These are phyloP conservation scores for Pulveroboletus ravenelii DNA, from an alignment of 768 basidiomycete species.

Conservation along the genomic window DNA sequence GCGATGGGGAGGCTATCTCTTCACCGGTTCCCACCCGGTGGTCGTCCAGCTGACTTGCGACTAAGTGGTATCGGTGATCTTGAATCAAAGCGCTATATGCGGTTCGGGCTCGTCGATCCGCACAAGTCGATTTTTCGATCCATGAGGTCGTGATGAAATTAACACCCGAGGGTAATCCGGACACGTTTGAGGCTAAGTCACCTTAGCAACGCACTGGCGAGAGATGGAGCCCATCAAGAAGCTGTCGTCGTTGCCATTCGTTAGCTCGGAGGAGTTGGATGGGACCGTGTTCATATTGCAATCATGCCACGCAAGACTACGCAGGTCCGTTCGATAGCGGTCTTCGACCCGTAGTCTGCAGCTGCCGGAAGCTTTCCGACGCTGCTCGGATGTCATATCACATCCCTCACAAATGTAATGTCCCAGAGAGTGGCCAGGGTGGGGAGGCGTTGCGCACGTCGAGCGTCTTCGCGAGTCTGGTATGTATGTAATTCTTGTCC, in stretches of 20 bases:
- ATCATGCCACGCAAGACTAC: constrained; percentile 25
- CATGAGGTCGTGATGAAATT: too few species aligned
- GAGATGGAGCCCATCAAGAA: constrained; percentile 20
- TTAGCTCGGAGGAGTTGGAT: not conserved
- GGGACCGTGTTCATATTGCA: constrained; percentile 25
- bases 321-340: constrained; percentile 17
- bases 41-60: not conserved
- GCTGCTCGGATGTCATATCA: constrained; percentile 1
- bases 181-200: too few species aligned
- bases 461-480: not conserved
- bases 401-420: not conserved
- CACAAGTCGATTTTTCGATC: not conserved
- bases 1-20: not conserved
- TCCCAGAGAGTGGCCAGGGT: not conserved
- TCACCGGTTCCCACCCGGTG: not conserved
- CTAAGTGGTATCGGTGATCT: not conserved
- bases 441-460: not conserved
- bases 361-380: not conserved
- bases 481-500: not conserved
- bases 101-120: not conserved
- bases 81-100: not conserved
- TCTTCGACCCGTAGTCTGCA: constrained; percentile 8
- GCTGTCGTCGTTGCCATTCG: not conserved
- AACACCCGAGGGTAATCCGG: too few species aligned
- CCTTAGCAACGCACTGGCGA: too few species aligned